Base-by-base conservation (phyloP, 2,329 filamentous ascomycete species). In the Aspergillus texensis region DNA sequence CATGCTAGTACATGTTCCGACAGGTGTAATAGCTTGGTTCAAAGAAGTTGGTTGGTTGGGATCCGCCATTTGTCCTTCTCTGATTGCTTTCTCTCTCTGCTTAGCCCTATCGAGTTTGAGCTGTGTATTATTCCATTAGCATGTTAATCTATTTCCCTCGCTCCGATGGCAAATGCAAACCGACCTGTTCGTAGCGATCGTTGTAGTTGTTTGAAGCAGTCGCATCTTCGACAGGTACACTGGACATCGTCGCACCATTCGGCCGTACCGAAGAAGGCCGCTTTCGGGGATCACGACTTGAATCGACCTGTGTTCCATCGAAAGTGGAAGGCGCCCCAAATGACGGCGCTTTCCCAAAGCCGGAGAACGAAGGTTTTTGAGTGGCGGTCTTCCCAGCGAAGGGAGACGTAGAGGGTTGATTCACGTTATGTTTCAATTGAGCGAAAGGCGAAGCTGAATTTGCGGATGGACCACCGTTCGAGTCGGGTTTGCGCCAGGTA, bases 1-100 rank as follows among this genome's bases (percentile, higher is more conserved):
- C 86, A 89, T 89, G 67, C 86, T 84, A 45, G 82, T 82, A 74
- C 88, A 89, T 57, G 83, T 86, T 57, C 87, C 88, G 6, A 87
- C 83, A 0, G 85, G 82, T 24, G 85, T 88, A 69, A 89, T 88
- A 32, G 87, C 86, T 65, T 89, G 82, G 34, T 83, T 82, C 62
- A 89, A 78, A 28, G 80, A 82, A 59, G 84, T 86, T n/a, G 85
- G 85, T 69, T 85, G 85, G 63, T 87, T 83, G 6, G 87, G 87
- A 70, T 89, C 85, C 41, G 83, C 82, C 74, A 88, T 84, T 62
- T 84, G 80, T 53, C 84, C 85, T 68, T 81, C 74, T 61, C 74
- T 78, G 57, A 88, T 87, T 28, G 85, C 85, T 57, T 80, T 71
- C 64, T 80, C 77, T 63, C 84, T 80, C 70, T 86, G 80, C 61